These are phyloP conservation scores for Colletotrichum graminicola DNA, from an alignment of 2,329 filamentous ascomycete species.

Conservation along the genomic window DNA sequence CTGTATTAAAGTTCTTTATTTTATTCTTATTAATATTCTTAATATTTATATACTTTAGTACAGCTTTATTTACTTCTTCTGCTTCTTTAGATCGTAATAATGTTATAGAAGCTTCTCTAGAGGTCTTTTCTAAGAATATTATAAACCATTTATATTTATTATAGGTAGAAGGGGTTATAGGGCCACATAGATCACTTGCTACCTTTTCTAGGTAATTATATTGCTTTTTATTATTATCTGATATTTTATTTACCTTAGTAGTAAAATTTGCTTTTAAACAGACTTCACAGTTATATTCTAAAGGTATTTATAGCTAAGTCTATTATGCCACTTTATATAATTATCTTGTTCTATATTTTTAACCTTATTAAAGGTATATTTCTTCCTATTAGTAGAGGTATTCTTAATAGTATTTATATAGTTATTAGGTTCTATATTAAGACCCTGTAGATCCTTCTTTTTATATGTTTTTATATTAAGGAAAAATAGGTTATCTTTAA, in stretches of 20 bases:
- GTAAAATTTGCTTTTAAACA: background rate
- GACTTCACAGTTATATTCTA: too few relatives aligned
- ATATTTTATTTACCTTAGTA: background rate
- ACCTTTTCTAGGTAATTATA: background rate
- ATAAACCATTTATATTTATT: background rate
- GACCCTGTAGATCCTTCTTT: too few relatives aligned
- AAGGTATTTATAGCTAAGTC: too few relatives aligned
- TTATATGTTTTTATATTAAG: too few relatives aligned
- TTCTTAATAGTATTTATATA: too few relatives aligned
- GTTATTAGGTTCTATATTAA: too few relatives aligned
- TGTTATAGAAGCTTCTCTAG: too few relatives aligned
- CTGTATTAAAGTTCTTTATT: background rate
- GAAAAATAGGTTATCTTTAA: too few relatives aligned
- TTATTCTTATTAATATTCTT: background rate
- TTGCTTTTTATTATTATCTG: background rate
- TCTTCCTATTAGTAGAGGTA: too few relatives aligned
- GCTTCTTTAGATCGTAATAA: background rate
- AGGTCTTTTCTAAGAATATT: background rate
- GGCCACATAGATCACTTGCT: background rate
- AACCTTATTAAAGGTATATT: too few relatives aligned
- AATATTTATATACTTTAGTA: background rate
- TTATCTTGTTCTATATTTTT: too few relatives aligned
- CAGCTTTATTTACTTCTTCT: background rate
- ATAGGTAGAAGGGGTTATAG: background rate
- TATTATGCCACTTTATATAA: too few relatives aligned